These are phyloP conservation scores for Coccinonectria pachysandricola DNA, from an alignment of 2,329 filamentous ascomycete genomes.

Conservation along the genomic window DNA sequence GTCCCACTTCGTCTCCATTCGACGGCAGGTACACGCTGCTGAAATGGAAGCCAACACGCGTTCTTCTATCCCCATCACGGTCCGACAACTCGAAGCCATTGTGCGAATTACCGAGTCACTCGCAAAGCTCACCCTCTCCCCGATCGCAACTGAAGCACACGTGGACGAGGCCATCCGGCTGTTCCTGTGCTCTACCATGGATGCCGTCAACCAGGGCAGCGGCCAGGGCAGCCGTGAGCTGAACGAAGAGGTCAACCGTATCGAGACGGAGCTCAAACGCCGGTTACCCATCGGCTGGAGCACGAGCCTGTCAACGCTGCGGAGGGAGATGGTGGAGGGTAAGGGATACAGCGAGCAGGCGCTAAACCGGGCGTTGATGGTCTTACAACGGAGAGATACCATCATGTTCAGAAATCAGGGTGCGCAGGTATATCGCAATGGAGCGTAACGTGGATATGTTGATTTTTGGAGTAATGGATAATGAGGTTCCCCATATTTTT, in stretches of 20 bases:
- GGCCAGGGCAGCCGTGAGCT: constrained; percentile 77
- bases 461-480: constrained; percentile 6
- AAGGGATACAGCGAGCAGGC: constrained; percentile 84
- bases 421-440: constrained; percentile 63
- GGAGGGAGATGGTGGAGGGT: constrained; percentile 83
- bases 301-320: constrained; percentile 75
- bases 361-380: constrained; percentile 72
- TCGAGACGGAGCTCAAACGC: constrained; percentile 81
- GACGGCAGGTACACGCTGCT: constrained; percentile 82
- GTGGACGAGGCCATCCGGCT: constrained; percentile 96
- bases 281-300: constrained; percentile 92
- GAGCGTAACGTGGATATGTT: constrained; percentile 36
- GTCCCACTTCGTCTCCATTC: constrained; percentile 93
- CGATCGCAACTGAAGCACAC: constrained; percentile 79
- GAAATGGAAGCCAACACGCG: constrained; percentile 84
- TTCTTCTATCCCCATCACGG: constrained; percentile 92
- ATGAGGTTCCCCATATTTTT: too few relatives aligned
- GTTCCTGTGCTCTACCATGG: constrained; percentile 96
- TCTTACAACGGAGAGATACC: constrained; percentile 80
- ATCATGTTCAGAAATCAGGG: constrained; percentile 73
- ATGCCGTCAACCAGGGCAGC: constrained; percentile 85
- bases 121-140: constrained; percentile 78
- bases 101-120: constrained; percentile 94
- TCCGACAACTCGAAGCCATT: constrained; percentile 93
- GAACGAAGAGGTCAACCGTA: constrained; percentile 76